Conservation (phyloP, 805 yeast genomes). For the Zygosaccharomyces kombuchaensis region DNA sequence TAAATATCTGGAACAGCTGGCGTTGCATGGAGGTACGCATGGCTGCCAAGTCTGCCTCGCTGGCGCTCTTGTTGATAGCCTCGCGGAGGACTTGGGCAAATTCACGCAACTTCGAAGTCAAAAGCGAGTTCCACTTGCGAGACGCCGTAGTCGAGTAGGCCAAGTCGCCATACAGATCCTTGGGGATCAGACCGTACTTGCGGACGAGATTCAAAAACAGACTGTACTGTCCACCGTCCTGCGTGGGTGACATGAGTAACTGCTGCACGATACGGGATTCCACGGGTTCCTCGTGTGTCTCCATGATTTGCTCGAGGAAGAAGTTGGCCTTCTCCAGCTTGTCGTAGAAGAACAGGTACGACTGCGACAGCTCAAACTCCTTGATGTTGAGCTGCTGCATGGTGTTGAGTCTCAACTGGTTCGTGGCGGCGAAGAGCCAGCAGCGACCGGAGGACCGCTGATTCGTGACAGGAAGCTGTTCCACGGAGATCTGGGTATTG, state of each 20-base stretch:
- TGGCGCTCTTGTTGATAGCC: constrained; percentile 32
- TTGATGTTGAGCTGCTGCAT: constrained; percentile 59
- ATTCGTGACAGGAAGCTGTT: constrained; percentile 55
- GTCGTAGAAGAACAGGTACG: constrained; percentile 78
- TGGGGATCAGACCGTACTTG: constrained; percentile 80
- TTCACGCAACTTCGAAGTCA: constrained; percentile 71
- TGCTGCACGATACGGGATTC: constrained; percentile 69
- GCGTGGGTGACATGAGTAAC: constrained; percentile 59
- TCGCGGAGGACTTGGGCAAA: constrained; percentile 67
- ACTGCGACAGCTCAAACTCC: constrained; percentile 70
- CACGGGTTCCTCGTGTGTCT: constrained; percentile 60
- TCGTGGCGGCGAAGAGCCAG: constrained; percentile 85
- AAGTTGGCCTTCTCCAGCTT: constrained; percentile 80
- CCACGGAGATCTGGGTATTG: constrained; percentile 42
- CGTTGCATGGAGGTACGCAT: constrained; percentile 48
- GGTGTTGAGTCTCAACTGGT: constrained; percentile 61
- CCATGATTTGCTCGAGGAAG: constrained; percentile 70
- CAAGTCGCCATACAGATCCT: constrained; percentile 67
- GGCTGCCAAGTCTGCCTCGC: constrained; percentile 37
- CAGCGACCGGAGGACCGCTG: constrained; percentile 79
- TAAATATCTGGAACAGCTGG: constrained; percentile 60
- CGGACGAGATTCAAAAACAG: constrained; percentile 73
- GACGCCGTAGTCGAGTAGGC: constrained; percentile 51
- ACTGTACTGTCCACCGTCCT: constrained; percentile 87
- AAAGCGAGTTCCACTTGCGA: constrained; percentile 49